Evolutionary conservation across 1,284 basidiomycete species (phyloP).

Genomic region (Cryptococcus hybrid): DNA sequence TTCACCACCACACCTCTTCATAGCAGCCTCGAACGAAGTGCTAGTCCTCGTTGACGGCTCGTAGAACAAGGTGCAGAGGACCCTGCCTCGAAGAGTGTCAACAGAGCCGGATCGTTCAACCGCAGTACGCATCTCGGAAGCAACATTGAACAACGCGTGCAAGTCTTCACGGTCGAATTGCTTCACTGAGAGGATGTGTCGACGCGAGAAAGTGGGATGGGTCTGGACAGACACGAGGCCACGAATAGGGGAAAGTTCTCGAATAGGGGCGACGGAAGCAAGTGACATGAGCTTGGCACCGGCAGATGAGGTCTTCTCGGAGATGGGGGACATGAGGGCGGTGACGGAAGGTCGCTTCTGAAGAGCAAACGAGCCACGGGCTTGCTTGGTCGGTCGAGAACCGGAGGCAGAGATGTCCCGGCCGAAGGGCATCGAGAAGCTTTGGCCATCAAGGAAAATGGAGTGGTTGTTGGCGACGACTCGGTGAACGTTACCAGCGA

Average conservation of each 20-base stretch:
- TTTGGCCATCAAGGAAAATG: constrained; percentile 81
- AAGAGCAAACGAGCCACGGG: constrained; percentile 44
- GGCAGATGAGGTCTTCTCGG: constrained; percentile 11
- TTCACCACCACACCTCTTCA: constrained; percentile 96
- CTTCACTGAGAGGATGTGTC: constrained; percentile 92
- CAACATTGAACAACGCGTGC: constrained; percentile 90
- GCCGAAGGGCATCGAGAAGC: constrained; percentile 63
- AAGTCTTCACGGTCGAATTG: constrained; percentile 90
- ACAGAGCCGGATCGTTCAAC: constrained; percentile 89
- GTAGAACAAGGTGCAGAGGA: constrained; percentile 96
- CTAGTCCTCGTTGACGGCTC: constrained; percentile 97
- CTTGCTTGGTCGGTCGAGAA: constrained; percentile 50
- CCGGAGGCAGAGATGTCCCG: constrained; percentile 74
- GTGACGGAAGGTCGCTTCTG: constrained; percentile 34
- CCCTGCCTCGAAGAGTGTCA: constrained; percentile 86
- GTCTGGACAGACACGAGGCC: constrained; percentile 54
- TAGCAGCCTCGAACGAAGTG: constrained; percentile 97
- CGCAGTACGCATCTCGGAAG: constrained; percentile 93
- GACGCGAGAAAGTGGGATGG: constrained; percentile 73
- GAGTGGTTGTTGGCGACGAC: constrained; percentile 92
- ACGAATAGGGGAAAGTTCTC: constrained; percentile 47
- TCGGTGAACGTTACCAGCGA: constrained; percentile 60
- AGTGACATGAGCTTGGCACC: constrained; percentile 41
- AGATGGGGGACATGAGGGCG: constrained; percentile 17
- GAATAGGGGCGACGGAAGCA: constrained; percentile 15